Evolutionary conservation across 352 stramenopile species (phyloP).

Genomic region (Pythium rhizo-oryzae): DNA sequence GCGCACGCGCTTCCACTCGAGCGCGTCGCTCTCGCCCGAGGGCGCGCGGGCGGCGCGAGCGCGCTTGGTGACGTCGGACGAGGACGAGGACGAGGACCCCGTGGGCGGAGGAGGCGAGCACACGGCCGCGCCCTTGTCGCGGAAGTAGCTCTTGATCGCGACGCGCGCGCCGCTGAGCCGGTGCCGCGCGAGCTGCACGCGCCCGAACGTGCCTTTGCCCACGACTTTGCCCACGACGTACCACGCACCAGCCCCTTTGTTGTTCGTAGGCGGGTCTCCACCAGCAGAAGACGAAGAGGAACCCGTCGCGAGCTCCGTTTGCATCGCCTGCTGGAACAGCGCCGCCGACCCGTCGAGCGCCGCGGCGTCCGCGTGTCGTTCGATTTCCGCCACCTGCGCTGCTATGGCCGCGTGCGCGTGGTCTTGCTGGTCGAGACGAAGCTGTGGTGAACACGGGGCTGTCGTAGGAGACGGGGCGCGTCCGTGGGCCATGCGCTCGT

Average conservation of each 20-base stretch:
- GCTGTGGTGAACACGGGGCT: too few relatives aligned
- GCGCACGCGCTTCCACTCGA: conserved; percentile 67
- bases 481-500: neutral
- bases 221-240: conserved; percentile 55
- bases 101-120: conserved; percentile 29
- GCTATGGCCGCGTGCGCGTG: neutral
- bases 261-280: neutral
- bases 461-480: neutral
- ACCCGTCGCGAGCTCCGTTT: neutral
- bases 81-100: neutral
- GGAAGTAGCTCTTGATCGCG: conserved; percentile 69
- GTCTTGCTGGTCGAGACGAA: neutral
- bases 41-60: neutral
- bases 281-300: neutral
- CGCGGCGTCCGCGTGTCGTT: neutral
- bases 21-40: conserved; percentile 28
- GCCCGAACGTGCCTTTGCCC: conserved; percentile 55
- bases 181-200: conserved; percentile 48
- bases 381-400: neutral
- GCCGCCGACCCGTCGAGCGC: neutral
- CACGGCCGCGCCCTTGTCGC: conserved; percentile 37
- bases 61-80: neutral
- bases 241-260: conserved; percentile 26
- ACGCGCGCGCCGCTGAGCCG: conserved; percentile 45
- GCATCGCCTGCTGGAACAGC: neutral